Conservation (phyloP, 495 filamentous ascomycete genomes). For the Trichocladium uniseriatum region DNA sequence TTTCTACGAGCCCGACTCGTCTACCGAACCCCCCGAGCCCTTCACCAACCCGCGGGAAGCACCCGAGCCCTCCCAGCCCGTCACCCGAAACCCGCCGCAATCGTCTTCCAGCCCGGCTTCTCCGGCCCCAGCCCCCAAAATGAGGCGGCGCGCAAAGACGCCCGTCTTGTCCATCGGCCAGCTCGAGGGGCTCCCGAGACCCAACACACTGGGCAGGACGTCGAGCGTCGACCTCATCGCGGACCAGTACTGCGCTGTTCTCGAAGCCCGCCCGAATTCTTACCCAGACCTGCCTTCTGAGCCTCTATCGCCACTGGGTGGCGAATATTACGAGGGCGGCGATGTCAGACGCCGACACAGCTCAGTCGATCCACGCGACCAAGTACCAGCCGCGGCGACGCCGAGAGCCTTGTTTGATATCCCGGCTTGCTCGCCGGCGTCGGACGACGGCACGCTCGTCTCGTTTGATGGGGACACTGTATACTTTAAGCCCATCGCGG, state of each 20-base stretch:
- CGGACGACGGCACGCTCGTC: constrained; percentile 38
- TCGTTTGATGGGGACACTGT: constrained; percentile 34
- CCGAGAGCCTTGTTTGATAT: background rate
- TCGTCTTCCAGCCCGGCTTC: constrained; percentile 16
- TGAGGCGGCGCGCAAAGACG: constrained; percentile 36
- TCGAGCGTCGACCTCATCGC: constrained; percentile 37
- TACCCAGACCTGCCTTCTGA: constrained; percentile 17
- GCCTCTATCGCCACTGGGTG: constrained; percentile 14
- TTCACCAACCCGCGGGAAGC: constrained; percentile 27
- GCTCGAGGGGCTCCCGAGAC: constrained; percentile 24
- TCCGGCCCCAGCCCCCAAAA: constrained; percentile 7
- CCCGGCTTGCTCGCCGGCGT: constrained; percentile 22
- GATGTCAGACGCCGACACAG: constrained; percentile 10
- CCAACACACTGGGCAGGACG: constrained; percentile 21
- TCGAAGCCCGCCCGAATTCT: constrained; percentile 26
- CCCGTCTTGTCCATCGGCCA: constrained; percentile 36
- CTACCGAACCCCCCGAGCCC: background rate
- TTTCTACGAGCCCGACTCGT: constrained; percentile 9
- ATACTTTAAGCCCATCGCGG: constrained; percentile 32
- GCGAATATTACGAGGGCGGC: background rate
- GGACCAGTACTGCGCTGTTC: constrained; percentile 35
- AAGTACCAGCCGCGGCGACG: background rate
- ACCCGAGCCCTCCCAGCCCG: constrained; percentile 35
- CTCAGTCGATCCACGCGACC: background rate
- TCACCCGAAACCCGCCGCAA: constrained; percentile 14